Conservation (phyloP, 1,284 basidiomycete genomes). For the Melampsora americana region DNA sequence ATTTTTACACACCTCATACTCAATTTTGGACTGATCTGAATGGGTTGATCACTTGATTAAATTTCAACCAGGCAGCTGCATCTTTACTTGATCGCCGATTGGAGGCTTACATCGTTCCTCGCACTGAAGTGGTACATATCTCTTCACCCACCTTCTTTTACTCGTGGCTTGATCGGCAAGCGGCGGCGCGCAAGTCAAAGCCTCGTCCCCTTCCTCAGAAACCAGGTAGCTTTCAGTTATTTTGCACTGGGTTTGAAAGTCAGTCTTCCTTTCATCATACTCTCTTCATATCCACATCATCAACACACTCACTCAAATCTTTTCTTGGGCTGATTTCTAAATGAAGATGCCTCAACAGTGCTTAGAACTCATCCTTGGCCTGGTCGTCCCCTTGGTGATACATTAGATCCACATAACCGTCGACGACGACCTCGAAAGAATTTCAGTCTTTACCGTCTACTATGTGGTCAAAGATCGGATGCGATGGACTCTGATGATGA, state of each 20-base stretch:
- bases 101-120: slow-evolving; percentile 74
- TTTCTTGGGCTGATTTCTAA: slow-evolving; percentile 3
- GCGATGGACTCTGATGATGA: slow-evolving; percentile 67
- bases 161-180: slow-evolving; percentile 69
- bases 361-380: slow-evolving; percentile 82
- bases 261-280: slow-evolving; percentile 2
- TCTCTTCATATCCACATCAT: neutral
- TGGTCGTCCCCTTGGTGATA: slow-evolving; percentile 73
- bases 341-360: slow-evolving; percentile 76
- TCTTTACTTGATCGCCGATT: slow-evolving; percentile 76
- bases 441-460: slow-evolving; percentile 54
- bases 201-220: slow-evolving; percentile 66
- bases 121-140: slow-evolving; percentile 75
- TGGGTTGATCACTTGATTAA: neutral
- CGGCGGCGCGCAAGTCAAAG: slow-evolving; percentile 63
- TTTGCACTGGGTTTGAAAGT: slow-evolving; percentile 78
- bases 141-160: slow-evolving; percentile 83
- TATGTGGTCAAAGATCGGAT: slow-evolving; percentile 74
- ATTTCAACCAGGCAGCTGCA: slow-evolving; percentile 73
- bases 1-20: neutral
- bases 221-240: slow-evolving; percentile 84
- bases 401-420: slow-evolving; percentile 70
- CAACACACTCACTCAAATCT: neutral
- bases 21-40: neutral
- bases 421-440: neutral